Evolutionary conservation across 345 rosid species (phyloP).

Genomic region (Lumnitzera racemosa): DNA sequence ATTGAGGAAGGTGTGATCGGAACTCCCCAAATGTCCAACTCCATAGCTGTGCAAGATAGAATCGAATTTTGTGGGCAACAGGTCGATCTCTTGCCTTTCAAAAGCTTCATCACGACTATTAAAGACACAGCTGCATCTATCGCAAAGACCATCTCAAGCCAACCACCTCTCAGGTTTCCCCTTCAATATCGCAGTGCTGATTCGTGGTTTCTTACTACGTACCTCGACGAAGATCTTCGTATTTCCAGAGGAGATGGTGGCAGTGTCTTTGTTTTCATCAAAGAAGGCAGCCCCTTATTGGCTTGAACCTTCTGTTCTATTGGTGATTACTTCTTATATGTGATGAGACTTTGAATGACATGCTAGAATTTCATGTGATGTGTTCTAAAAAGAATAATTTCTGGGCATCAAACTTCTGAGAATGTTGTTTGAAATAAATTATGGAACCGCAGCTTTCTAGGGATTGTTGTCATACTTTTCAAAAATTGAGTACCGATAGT

Average conservation of each 20-base stretch:
- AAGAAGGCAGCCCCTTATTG: constrained; percentile 74
- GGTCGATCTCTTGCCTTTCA: constrained; percentile 61
- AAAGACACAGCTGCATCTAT: constrained; percentile 83
- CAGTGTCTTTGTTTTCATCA: constrained; percentile 74
- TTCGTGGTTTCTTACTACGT: constrained; percentile 88
- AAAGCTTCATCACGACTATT: constrained; percentile 60
- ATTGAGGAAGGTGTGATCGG: constrained; percentile 77
- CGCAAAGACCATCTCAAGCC: constrained; percentile 80
- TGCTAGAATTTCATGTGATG: too few species aligned
- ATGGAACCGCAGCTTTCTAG: too few species aligned
- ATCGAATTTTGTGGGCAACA: constrained; percentile 75
- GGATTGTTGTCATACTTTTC: too few species aligned
- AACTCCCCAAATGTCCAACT: constrained; percentile 84
- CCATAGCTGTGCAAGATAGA: constrained; percentile 66
- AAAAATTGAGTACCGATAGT: too few species aligned
- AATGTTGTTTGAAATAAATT: too few species aligned
- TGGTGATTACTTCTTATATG: too few species aligned
- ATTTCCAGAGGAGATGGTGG: constrained; percentile 88
- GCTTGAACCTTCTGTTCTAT: too few species aligned
- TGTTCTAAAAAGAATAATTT: too few species aligned
- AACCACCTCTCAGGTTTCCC: constrained; percentile 74
- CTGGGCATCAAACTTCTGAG: too few species aligned
- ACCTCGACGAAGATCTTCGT: constrained; percentile 77
- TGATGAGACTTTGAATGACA: too few species aligned
- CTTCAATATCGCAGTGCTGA: constrained; percentile 51